Conservation (phyloP, 805 yeast genomes). For the Wickerhamomyces rabaulensis region DNA sequence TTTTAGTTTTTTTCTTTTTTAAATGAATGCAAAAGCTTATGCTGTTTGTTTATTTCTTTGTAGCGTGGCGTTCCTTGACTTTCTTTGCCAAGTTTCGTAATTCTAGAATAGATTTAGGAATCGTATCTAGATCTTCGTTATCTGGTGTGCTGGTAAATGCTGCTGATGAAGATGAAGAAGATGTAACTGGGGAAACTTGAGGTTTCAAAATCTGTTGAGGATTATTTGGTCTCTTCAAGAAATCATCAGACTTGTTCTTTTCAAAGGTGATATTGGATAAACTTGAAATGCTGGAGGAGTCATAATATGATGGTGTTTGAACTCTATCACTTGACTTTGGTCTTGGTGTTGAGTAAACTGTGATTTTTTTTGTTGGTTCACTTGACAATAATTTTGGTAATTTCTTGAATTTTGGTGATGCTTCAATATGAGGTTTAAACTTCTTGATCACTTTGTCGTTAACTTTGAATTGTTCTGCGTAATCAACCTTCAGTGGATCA, state of each 20-base stretch:
- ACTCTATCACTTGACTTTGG: slow-evolving; percentile 25
- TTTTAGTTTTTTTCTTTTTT: neutral
- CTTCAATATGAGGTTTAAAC: slow-evolving; percentile 13
- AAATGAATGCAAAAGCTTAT: neutral
- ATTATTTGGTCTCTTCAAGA: neutral
- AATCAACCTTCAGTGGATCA: neutral
- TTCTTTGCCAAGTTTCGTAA: slow-evolving; percentile 20
- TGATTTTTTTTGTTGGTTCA: slow-evolving; percentile 9
- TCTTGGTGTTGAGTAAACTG: slow-evolving; percentile 24
- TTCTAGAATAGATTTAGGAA: slow-evolving; percentile 21
- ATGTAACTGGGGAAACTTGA: neutral
- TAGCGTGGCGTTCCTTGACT: slow-evolving; percentile 18
- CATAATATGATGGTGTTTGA: slow-evolving; percentile 24
- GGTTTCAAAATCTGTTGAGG: neutral
- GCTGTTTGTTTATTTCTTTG: slow-evolving; percentile 3
- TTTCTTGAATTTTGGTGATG: slow-evolving; percentile 15
- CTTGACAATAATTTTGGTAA: slow-evolving; percentile 20
- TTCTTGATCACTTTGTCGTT: slow-evolving; percentile 1
- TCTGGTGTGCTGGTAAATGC: neutral
- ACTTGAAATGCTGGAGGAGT: slow-evolving; percentile 21
- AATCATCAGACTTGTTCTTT: slow-evolving; percentile 4
- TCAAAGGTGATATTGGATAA: slow-evolving; percentile 24
- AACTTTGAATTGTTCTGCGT: neutral
- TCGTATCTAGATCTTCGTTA: slow-evolving; percentile 1
- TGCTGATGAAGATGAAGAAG: neutral